These are phyloP conservation scores for Coniella vitis DNA, from an alignment of 2,329 filamentous ascomycete species.

Conservation along the genomic window DNA sequence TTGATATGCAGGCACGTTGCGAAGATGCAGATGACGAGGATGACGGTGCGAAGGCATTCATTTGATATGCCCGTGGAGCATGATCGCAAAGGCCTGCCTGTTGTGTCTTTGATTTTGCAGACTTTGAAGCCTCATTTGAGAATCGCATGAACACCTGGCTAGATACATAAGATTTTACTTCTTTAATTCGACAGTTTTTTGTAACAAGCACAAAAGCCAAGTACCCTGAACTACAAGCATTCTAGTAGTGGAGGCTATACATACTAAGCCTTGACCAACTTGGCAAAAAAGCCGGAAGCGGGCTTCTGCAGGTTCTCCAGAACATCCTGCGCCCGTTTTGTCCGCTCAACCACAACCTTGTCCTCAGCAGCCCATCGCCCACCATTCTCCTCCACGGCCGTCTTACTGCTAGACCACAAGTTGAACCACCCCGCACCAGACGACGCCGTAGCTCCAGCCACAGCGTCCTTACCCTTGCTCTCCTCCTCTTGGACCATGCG, in stretches of 20 bases:
- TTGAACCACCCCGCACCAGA: slow-evolving; percentile 30
- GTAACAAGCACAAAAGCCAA: not conserved
- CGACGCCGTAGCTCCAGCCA: slow-evolving; percentile 22
- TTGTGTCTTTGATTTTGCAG: too few relatives aligned
- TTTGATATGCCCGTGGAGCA: not conserved
- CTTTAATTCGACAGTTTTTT: not conserved
- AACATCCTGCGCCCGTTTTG: slow-evolving; percentile 43
- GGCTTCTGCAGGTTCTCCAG: slow-evolving; percentile 38
- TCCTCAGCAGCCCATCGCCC: slow-evolving; percentile 48
- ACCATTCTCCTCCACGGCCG: slow-evolving; percentile 32
- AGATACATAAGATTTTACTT: not conserved
- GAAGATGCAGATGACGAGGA: too few relatives aligned
- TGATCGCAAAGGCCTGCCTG: too few relatives aligned
- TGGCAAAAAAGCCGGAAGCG: not conserved
- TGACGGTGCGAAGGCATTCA: not conserved
- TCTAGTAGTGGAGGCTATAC: not conserved
- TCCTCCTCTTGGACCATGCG: slow-evolving; percentile 51
- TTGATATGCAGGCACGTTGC: too few relatives aligned
- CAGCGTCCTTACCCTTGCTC: slow-evolving; percentile 19
- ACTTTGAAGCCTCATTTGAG: too few relatives aligned
- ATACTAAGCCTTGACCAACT: slow-evolving; percentile 16
- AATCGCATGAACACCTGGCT: too few relatives aligned
- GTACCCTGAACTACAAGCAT: too few relatives aligned
- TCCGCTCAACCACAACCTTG: slow-evolving; percentile 46
- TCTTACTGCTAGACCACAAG: slow-evolving; percentile 31